A percentile compares a stretch with the other conserved stretches of the same genome.
These are phyloP conservation scores for Fragaria ananassa DNA, from an alignment of 306 rosid species.

Conservation along the genomic window DNA sequence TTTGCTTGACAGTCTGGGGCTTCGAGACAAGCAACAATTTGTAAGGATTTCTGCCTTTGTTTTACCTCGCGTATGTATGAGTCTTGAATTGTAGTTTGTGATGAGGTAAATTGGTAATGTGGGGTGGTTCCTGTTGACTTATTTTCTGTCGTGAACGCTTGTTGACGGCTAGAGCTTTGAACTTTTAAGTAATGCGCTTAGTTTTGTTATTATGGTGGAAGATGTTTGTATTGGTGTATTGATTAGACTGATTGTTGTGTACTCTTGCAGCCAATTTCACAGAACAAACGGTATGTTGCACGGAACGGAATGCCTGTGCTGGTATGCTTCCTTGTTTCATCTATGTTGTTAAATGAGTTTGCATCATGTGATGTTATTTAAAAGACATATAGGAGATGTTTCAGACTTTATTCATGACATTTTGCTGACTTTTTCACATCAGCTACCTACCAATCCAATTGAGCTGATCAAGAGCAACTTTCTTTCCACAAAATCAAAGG, in stretches of 20 bases:
- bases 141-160: neutral
- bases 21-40: conserved; percentile 81
- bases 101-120: neutral
- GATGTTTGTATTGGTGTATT: conserved; percentile 10
- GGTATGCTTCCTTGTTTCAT: conserved; percentile 49
- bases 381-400: neutral
- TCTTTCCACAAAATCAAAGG: conserved; percentile 87
- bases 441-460: conserved; percentile 81
- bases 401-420: conserved; percentile 11
- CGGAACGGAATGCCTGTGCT: conserved; percentile 73
- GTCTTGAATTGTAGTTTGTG: neutral
- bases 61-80: too few species aligned
- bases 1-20: conserved; percentile 74
- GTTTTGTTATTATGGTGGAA: neutral
- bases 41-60: conserved; percentile 40
- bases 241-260: conserved; percentile 25
- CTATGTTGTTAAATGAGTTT: conserved; percentile 12
- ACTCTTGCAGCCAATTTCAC: conserved; percentile 73
- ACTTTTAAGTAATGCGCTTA: conserved; percentile 4
- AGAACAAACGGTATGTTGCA: conserved; percentile 82
- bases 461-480: conserved; percentile 65
- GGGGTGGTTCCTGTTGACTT: too few species aligned
- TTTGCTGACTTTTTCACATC: conserved; percentile 24
- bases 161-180: conserved; percentile 2
- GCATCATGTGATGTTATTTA: conserved; percentile 12